Evolutionary conservation across 148 eudicot species (phyloP).

Genomic region (Rheum nobile): DNA sequence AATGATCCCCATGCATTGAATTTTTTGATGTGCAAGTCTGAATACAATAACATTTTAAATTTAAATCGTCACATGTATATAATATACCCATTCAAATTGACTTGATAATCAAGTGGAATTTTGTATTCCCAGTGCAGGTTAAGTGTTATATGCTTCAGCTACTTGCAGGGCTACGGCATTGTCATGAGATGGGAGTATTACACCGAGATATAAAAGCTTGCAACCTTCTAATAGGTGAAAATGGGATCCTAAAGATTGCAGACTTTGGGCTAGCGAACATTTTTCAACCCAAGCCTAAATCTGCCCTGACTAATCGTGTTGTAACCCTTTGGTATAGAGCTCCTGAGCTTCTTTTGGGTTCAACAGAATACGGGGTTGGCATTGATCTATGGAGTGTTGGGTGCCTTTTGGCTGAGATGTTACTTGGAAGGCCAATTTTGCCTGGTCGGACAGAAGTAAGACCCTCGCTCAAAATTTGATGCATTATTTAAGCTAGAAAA

Average conservation of each 20-base stretch:
- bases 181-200: slow-evolving; percentile 6
- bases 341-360: slow-evolving; percentile 6
- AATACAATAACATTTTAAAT: neutral
- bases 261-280: slow-evolving; percentile 6
- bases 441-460: slow-evolving; percentile 8
- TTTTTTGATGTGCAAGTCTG: neutral
- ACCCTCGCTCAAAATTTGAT: neutral
- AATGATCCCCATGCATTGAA: neutral
- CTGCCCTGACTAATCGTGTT: slow-evolving; percentile 5
- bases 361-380: slow-evolving; percentile 9
- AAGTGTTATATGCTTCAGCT: slow-evolving; percentile 4
- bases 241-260: slow-evolving; percentile 6
- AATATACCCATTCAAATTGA: neutral
- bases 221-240: slow-evolving; percentile 1
- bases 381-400: slow-evolving; percentile 8
- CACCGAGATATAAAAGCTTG: slow-evolving; percentile 7
- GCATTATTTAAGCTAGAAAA: neutral
- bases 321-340: slow-evolving; percentile 9
- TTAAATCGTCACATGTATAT: neutral
- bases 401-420: slow-evolving; percentile 5
- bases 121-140: slow-evolving; percentile 8
- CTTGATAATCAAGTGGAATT: neutral
- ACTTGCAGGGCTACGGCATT: slow-evolving; percentile 7
- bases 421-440: slow-evolving; percentile 6
- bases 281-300: slow-evolving; percentile 6